A percentile compares a stretch with the other conserved stretches of the same genome.
Conservation (phyloP, 257 asterid genomes). For the Penstemon davidsonii region DNA sequence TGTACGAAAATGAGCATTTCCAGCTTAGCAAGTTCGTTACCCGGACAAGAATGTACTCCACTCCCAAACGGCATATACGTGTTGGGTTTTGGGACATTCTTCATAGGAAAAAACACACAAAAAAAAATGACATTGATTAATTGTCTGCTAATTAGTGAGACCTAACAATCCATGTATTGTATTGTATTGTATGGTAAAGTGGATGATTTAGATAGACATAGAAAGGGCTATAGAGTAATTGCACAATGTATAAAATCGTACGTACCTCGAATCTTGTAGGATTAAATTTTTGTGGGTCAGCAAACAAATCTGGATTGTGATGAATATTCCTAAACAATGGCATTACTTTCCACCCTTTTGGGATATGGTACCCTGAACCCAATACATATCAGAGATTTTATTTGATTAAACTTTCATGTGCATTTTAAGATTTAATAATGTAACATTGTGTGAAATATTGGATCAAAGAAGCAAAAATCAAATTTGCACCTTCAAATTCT, state of each 20-base stretch:
- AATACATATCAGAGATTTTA: neutral
- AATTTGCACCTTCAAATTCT: constrained; percentile 61
- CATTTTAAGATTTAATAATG: no score
- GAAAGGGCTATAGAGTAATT: no score
- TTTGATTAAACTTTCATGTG: no score
- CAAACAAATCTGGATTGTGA: constrained; percentile 76
- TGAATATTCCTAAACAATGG: constrained; percentile 91
- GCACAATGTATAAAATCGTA: constrained; percentile 18
- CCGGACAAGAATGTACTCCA: constrained; percentile 91
- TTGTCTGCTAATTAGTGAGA: neutral
- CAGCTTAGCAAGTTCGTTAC: constrained; percentile 84
- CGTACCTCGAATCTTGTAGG: constrained; percentile 81
- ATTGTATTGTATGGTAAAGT: neutral
- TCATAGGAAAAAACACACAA: neutral
- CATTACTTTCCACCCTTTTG: constrained; percentile 97
- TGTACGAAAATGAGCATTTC: constrained; percentile 76
- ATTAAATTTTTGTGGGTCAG: constrained; percentile 69
- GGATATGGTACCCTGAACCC: constrained; percentile 68
- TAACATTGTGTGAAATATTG: no score
- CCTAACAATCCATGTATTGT: no score
- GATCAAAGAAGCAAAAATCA: no score
- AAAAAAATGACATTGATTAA: neutral
- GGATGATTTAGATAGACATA: neutral
- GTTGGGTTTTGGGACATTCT: constrained; percentile 70
- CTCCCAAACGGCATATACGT: constrained; percentile 89